A percentile compares a stretch with the other conserved stretches of the same genome.
phyloP scores from a whole-genome alignment of 1,139 yeast genomes.

The Hemisphaericaspora xylofermentans region DNA sequence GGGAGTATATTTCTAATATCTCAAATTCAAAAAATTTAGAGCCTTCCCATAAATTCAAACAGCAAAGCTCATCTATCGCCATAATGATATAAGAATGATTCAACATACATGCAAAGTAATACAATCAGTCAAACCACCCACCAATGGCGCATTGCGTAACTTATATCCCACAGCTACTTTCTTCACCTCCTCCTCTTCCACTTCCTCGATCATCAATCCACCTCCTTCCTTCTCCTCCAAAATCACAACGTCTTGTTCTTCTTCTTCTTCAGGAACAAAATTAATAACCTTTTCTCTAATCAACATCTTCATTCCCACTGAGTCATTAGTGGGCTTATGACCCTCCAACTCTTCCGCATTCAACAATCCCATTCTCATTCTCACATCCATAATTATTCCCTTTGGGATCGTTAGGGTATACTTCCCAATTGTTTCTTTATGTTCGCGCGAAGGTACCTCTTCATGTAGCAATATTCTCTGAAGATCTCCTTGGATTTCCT shows the following conservation, averaged over 20 bases:
- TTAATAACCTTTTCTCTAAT: neutral
- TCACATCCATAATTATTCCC: constrained; percentile 2
- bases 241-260: constrained; percentile 1
- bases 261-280: constrained; percentile 4
- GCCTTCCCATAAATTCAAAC: too few relatives aligned
- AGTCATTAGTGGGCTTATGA: constrained; percentile 1
- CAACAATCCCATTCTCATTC: constrained; percentile 6
- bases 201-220: neutral
- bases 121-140: constrained; percentile 14
- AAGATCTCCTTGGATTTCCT: neutral
- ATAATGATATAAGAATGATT: too few relatives aligned
- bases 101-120: constrained; percentile 3
- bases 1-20: too few relatives aligned
- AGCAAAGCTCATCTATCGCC: neutral
- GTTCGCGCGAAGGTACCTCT: neutral
- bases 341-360: constrained; percentile 5
- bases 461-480: neutral
- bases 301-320: constrained; percentile 1
- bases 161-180: neutral
- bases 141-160: constrained; percentile 1
- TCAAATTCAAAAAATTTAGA: too few relatives aligned
- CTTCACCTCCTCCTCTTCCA: constrained; percentile 5
- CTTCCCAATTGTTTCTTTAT: neutral
- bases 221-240: constrained; percentile 4
- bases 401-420: constrained; percentile 7